Base-by-base conservation (phyloP, 305 asterid species). In the Fraxinus xanthoxyloides region DNA sequence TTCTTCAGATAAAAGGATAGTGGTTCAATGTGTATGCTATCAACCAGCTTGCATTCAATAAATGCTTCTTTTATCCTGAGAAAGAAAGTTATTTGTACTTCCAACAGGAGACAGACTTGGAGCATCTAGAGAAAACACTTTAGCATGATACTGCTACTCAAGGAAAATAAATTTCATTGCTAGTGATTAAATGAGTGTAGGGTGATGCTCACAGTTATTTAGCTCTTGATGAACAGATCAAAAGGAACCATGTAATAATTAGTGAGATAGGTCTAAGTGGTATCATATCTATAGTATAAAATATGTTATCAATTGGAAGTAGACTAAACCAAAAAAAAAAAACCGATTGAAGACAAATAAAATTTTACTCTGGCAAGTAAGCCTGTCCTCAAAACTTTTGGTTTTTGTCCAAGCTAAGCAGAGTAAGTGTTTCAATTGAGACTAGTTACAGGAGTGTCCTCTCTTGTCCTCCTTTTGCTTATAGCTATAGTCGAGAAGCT, bases 401-500 rank as follows among this genome's bases (percentile, higher is more conserved):
- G 28, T 3, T 32, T 72, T 72, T 72, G 13, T 72, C 36, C 17
- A 28, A 34, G 76, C 76, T 70, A 72, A 72, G 46, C 76, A 72
- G 17, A 32, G 76, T 32, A 32, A 67, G 40, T 30, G 34, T 69
- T 72, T 72, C 46, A 72, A 31, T 15, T 7, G 26, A 32, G 76
- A 17, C 43, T n/a, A n/a, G 32, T 10, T 17, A 2, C 7, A 1
- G 15, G 43, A 6, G 43, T 31, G 76, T n/a, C 76, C 31, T 30
- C 24, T 35, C 19, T 31, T 31, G 3, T 48, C 24, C 67, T 54
- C 35, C 46, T 51, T 48, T 51, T 28, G 7, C 46, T 34, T 77
- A n/a, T 77, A 77, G n/a, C 43, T 48, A 13, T 51, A 21, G 26
- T 28, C 4, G n/a, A 9, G 74, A 80, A 77, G 75, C 80, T 80